Evolutionary conservation across 164 flowering plant genomes (phyloP).

Genomic region (Annona cherimola): DNA sequence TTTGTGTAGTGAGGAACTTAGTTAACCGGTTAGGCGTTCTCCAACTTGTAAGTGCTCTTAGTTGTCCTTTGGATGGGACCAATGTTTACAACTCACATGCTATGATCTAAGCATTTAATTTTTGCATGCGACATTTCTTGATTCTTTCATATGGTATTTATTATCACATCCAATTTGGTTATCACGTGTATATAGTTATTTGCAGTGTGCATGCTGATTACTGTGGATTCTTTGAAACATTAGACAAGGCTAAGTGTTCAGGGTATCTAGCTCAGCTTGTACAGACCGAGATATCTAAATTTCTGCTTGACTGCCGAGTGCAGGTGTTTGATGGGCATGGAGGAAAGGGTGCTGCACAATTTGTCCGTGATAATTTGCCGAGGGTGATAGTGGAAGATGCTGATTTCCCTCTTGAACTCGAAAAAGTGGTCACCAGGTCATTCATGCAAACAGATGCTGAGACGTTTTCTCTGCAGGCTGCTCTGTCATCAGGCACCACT

Average conservation of each 20-base stretch:
- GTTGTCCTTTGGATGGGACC: too few relatives aligned
- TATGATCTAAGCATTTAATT: too few relatives aligned
- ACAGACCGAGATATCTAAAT: neutral
- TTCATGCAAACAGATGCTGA: slow-evolving; percentile 68
- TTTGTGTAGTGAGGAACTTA: too few relatives aligned
- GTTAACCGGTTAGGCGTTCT: too few relatives aligned
- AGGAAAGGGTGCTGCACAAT: slow-evolving; percentile 83
- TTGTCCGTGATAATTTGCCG: slow-evolving; percentile 87
- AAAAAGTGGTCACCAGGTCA: slow-evolving; percentile 78
- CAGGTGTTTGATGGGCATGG: slow-evolving; percentile 99
- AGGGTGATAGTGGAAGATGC: slow-evolving; percentile 84
- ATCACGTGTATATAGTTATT: neutral
- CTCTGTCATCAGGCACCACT: slow-evolving; percentile 84
- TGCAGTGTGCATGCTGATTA: neutral
- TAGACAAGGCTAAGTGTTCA: too few relatives aligned
- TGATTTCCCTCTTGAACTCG: slow-evolving; percentile 84
- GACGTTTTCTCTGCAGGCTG: slow-evolving; percentile 52
- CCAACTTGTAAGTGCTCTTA: too few relatives aligned
- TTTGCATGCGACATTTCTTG: neutral
- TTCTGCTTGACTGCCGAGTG: slow-evolving; percentile 3
- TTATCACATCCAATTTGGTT: neutral
- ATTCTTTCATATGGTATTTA: neutral
- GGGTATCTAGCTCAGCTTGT: neutral
- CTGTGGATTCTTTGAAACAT: neutral
- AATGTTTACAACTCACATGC: too few relatives aligned